Conservation (phyloP, 176 grass and related monocot species). For the Urochloa ruziziensis region DNA sequence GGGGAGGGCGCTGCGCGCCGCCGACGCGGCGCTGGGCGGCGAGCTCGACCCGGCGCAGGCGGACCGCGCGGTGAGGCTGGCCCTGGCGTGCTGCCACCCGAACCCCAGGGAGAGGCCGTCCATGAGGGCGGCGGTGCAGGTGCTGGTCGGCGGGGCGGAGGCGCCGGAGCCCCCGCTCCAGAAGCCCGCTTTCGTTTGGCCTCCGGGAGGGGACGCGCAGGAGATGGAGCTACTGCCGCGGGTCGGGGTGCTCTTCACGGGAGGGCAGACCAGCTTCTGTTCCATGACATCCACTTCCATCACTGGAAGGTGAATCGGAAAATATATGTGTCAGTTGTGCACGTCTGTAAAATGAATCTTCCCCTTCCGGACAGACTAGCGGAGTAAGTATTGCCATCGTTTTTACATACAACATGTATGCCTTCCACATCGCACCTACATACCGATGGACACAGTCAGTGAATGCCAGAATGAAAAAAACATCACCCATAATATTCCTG, state of each 20-base stretch:
- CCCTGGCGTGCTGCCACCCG: slow-evolving; percentile 61
- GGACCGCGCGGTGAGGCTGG: slow-evolving; percentile 44
- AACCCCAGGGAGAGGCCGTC: slow-evolving; percentile 45
- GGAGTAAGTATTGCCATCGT: too few relatives aligned
- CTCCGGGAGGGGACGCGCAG: neutral
- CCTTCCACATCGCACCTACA: too few relatives aligned
- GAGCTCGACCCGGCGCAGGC: neutral
- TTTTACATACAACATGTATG: too few relatives aligned
- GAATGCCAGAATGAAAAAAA: too few relatives aligned
- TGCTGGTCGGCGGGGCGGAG: slow-evolving; percentile 23
- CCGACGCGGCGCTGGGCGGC: neutral
- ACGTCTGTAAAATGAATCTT: too few relatives aligned
- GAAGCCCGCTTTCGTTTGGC: slow-evolving; percentile 18
- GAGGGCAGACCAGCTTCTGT: slow-evolving; percentile 2
- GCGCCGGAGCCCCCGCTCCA: slow-evolving; percentile 31
- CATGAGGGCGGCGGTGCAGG: slow-evolving; percentile 49
- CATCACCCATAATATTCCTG: too few relatives aligned
- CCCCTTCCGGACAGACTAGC: too few relatives aligned
- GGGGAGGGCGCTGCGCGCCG: neutral
- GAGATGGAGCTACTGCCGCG: neutral
- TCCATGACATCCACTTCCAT: neutral
- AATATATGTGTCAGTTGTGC: too few relatives aligned
- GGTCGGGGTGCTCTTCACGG: slow-evolving; percentile 24
- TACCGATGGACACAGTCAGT: too few relatives aligned
- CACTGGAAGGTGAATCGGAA: neutral